phyloP scores from a whole-genome alignment of 345 rosid species.

The Boechera divaricarpa region DNA sequence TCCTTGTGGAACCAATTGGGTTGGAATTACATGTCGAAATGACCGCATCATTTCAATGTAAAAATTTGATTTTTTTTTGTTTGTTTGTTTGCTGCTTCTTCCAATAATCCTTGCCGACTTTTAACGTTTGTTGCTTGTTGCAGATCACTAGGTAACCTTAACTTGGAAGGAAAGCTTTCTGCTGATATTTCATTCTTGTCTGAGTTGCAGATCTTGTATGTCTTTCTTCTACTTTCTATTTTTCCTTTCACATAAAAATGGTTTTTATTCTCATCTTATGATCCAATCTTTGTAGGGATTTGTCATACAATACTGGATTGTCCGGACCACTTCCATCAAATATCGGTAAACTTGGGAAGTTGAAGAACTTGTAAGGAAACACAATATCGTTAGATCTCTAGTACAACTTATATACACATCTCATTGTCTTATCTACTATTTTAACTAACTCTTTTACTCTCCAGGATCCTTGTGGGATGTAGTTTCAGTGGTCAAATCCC shows the following conservation, averaged over 20 bases:
- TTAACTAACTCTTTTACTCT: constrained; percentile 26
- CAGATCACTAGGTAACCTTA: constrained; percentile 67
- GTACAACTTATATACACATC: background rate
- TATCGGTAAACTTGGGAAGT: constrained; percentile 63
- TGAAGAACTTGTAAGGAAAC: constrained; percentile 67
- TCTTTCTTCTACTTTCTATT: constrained; percentile 16
- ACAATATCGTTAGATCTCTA: constrained; percentile 3
- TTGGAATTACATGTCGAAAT: constrained; percentile 61
- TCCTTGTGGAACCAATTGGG: constrained; percentile 81
- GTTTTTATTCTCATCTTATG: constrained; percentile 27
- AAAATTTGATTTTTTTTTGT: background rate
- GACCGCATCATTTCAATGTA: constrained; percentile 68
- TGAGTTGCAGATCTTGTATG: constrained; percentile 72
- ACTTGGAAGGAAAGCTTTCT: constrained; percentile 60
- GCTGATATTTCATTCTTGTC: constrained; percentile 61
- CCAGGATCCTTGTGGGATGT: constrained; percentile 80
- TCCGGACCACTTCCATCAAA: constrained; percentile 68
- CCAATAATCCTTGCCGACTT: background rate
- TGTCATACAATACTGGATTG: constrained; percentile 68
- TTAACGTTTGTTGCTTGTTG: constrained; percentile 21
- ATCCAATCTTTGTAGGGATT: constrained; percentile 62
- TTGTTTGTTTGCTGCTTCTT: constrained; percentile 8
- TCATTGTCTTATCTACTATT: background rate
- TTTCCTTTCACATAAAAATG: background rate
- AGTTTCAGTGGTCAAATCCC: constrained; percentile 76